phyloP scores from a whole-genome alignment of 176 grass and related monocot species.

The Stipa capillata region DNA sequence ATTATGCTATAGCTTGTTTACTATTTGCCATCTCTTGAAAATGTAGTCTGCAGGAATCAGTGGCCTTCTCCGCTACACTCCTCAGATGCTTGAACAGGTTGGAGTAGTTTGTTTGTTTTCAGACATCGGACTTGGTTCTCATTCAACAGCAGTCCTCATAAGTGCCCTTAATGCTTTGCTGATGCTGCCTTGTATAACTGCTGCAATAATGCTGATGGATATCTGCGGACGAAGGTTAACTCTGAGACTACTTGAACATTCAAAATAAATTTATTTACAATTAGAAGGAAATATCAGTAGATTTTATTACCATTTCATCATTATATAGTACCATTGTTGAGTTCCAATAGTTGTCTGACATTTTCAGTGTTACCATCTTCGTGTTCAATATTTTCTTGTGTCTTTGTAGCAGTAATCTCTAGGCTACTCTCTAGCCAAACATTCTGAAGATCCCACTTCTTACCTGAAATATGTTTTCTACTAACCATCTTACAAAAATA shows the following conservation, averaged over 20 bases:
- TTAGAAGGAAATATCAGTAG: neutral
- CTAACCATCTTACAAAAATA: neutral
- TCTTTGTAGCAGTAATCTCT: too few species aligned
- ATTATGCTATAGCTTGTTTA: constrained; percentile 13
- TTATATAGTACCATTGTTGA: constrained; percentile 1
- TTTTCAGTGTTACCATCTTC: neutral
- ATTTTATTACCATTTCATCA: neutral
- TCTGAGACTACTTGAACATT: neutral
- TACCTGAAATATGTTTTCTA: neutral
- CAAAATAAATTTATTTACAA: neutral
- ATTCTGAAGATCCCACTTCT: neutral
- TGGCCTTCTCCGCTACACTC: constrained; percentile 69
- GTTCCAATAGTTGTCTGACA: neutral
- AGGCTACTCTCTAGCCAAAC: neutral
- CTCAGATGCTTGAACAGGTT: constrained; percentile 72
- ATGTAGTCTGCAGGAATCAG: constrained; percentile 85
- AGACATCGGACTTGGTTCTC: constrained; percentile 52
- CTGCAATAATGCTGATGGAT: constrained; percentile 87
- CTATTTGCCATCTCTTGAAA: neutral
- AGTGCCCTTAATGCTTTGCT: constrained; percentile 66
- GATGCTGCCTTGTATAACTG: constrained; percentile 75
- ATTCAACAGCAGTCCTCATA: constrained; percentile 75
- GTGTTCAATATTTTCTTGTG: neutral
- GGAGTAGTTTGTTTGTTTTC: constrained; percentile 56
- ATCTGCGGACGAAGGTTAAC: constrained; percentile 70